phyloP scores from a whole-genome alignment of 2,329 filamentous ascomycete species.

The Xylariaceae sp. region DNA sequence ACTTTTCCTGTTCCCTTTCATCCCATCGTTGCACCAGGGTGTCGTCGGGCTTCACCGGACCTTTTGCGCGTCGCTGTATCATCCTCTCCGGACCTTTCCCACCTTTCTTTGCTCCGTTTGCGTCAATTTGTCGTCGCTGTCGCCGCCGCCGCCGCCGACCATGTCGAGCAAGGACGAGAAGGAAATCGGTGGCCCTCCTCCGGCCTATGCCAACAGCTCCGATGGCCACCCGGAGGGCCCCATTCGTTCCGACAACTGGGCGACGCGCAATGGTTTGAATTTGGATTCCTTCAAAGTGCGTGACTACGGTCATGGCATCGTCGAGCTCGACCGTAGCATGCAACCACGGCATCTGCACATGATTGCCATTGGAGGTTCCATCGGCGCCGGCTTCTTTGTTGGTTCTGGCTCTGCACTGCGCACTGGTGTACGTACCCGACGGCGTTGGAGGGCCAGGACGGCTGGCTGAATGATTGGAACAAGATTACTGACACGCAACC shows the following conservation, averaged over 20 bases:
- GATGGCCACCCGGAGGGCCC: conserved; percentile 27
- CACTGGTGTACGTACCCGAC: conserved; percentile 48
- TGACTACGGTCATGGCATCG: conserved; percentile 42
- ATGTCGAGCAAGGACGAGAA: conserved; percentile 41
- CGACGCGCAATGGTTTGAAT: conserved; percentile 49
- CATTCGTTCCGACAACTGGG: conserved; percentile 38
- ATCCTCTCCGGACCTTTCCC: not conserved
- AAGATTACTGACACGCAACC: conserved; percentile 9
- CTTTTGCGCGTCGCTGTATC: not conserved
- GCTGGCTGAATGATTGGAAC: not conserved
- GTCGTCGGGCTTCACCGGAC: conserved; percentile 11
- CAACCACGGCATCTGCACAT: conserved; percentile 58
- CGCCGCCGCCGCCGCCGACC: conserved; percentile 5
- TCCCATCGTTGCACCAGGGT: not conserved
- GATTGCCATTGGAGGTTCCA: conserved; percentile 61
- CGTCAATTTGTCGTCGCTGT: not conserved
- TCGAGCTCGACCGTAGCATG: conserved; percentile 50
- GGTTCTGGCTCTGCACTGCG: conserved; percentile 58
- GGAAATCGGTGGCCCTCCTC: conserved; percentile 34
- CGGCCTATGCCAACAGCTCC: conserved; percentile 29
- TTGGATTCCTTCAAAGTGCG: conserved; percentile 50
- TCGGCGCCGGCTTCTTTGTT: conserved; percentile 68
- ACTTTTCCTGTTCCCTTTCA: conserved; percentile 14
- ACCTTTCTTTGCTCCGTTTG: not conserved
- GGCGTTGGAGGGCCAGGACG: not conserved